Evolutionary conservation across 2,329 filamentous ascomycete species (phyloP).

Genomic region (Sphaerulina vaccinii): DNA sequence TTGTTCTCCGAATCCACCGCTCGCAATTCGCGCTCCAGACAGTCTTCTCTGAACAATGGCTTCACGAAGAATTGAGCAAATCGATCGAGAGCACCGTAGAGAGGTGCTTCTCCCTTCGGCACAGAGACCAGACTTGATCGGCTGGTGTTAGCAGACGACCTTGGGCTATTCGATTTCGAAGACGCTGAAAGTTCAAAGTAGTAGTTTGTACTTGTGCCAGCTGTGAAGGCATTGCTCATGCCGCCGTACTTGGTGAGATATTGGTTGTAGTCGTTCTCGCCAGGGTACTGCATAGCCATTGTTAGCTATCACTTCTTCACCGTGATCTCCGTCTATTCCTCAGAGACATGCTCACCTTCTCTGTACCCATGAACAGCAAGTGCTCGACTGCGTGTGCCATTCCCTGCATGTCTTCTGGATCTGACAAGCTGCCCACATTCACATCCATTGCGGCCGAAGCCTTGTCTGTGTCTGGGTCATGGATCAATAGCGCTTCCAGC

Average conservation of each 20-base stretch:
- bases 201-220: slow-evolving; percentile 91
- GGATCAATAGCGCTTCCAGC: slow-evolving; percentile 86
- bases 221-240: slow-evolving; percentile 92
- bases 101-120: slow-evolving; percentile 52
- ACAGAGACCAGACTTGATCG: slow-evolving; percentile 38
- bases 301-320: neutral
- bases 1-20: slow-evolving; percentile 96
- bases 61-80: slow-evolving; percentile 94
- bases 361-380: slow-evolving; percentile 95
- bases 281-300: slow-evolving; percentile 64
- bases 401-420: slow-evolving; percentile 84
- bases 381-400: slow-evolving; percentile 97
- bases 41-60: slow-evolving; percentile 80
- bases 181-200: slow-evolving; percentile 93
- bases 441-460: slow-evolving; percentile 93
- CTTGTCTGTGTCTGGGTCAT: slow-evolving; percentile 94
- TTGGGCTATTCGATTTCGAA: slow-evolving; percentile 55
- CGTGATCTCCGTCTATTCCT: neutral
- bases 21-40: slow-evolving; percentile 79
- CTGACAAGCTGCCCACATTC: slow-evolving; percentile 93
- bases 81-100: slow-evolving; percentile 81
- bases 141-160: slow-evolving; percentile 39
- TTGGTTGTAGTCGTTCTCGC: slow-evolving; percentile 92
- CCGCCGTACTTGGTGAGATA: slow-evolving; percentile 89
- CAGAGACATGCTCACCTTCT: slow-evolving; percentile 61